Evolutionary conservation across 2,329 filamentous ascomycete genomes (phyloP), one percentile per base, ranked within the genome.

Genomic region (Malbranchea zuffiana): DNA sequence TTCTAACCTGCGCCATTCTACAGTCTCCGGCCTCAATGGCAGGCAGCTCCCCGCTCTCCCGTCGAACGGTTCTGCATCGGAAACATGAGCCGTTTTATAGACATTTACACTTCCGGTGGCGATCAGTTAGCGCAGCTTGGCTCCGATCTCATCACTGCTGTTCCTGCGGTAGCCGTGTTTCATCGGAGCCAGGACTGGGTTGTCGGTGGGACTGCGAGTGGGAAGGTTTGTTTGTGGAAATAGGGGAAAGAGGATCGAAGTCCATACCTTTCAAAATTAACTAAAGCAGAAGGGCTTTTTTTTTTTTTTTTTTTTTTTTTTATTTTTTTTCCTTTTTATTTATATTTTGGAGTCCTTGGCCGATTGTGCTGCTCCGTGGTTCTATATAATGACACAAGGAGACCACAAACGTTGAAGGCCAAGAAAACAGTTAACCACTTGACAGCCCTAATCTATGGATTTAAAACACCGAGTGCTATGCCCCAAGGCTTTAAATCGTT

Each of bases 81-180:
- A 1, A 98, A 96, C 49, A 96, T 96, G 90, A 94, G 93, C 54
- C 76, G 90, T 1, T 96, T 95, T 50, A 84, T 96, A 1, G 90
- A 98, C 53, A 73, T 98, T 0, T 98, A 82, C 56, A 81, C 80
- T 1, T 71, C 77, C 0, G 74, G 81, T 32, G 90, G 90, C 0
- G 79, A 85, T 50, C 88, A 96, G 56, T 62, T 96, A 3, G 88
- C 83, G 0, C 88, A 96, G 57, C 63, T 98, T 3, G 85, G 80
- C 1, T 85, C 86, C 0, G 85, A 93, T 1, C 24, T 44, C 8
- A 93, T 98, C 48, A 94, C 86, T 1, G 90, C 90, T 5, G 90
- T 98, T 3, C 90, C 90, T 2, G 84, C 90, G 0, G 90, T 93
- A 0, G 82, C 86, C 0, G 82, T 87, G 33, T 90, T 96, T 50